Conservation (phyloP, 225 moss, liverwort and hornwort genomes). For the Sphagnum tenellum region DNA sequence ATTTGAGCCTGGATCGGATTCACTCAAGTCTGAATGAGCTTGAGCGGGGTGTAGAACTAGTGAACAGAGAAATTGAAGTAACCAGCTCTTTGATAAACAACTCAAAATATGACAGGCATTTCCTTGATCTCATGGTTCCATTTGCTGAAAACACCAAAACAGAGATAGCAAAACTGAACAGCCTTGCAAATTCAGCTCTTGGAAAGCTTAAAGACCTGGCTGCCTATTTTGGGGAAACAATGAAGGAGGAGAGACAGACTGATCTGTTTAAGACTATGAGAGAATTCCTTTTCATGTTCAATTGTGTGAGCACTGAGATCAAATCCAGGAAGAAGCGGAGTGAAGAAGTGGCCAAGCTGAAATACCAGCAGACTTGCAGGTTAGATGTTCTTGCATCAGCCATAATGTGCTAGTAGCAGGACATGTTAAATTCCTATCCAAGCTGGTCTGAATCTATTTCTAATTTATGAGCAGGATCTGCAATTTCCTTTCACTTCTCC, state of each 20-base stretch:
- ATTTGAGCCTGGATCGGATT: conserved; percentile 65
- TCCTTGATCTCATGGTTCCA: conserved; percentile 36
- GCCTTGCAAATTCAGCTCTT: conserved; percentile 18
- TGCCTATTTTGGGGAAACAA: conserved; percentile 68
- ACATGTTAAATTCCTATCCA: too few relatives aligned
- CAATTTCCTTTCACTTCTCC: too few relatives aligned
- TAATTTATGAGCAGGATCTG: too few relatives aligned
- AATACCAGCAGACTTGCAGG: background rate
- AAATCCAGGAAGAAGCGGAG: conserved; percentile 22
- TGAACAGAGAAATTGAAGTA: conserved; percentile 37
- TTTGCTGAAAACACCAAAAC: conserved; percentile 34
- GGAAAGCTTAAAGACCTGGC: conserved; percentile 55
- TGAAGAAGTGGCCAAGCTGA: conserved; percentile 18
- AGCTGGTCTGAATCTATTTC: too few relatives aligned
- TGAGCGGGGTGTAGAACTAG: conserved; percentile 42
- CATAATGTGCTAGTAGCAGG: too few relatives aligned
- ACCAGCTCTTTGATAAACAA: background rate
- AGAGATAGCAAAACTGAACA: conserved; percentile 27
- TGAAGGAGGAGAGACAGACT: conserved; percentile 42
- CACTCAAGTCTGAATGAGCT: conserved; percentile 55
- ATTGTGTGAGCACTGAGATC: conserved; percentile 61
- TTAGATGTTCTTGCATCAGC: too few relatives aligned
- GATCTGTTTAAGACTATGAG: conserved; percentile 75
- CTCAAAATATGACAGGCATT: conserved; percentile 5
- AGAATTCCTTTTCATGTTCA: conserved; percentile 89